Percentiles rank a stretch among this genome's conserved stretches.
Conservation (phyloP, 2,329 filamentous ascomycete species). For the Ciborinia camelliae region DNA sequence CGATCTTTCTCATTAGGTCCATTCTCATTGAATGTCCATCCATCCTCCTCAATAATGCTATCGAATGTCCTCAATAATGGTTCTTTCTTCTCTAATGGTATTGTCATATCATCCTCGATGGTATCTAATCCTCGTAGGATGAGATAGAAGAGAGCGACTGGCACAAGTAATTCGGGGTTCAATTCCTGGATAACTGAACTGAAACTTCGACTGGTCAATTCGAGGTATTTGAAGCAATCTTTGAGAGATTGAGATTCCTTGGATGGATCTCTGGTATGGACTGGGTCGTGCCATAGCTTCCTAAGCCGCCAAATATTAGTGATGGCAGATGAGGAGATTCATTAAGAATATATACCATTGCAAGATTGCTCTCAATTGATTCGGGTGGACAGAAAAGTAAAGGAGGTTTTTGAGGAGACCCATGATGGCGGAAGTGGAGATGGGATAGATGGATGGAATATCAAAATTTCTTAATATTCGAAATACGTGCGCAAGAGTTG, state of each 20-base stretch:
- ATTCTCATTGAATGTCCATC: constrained; percentile 86
- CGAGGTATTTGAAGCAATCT: constrained; percentile 82
- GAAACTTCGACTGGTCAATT: constrained; percentile 90
- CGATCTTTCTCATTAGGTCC: constrained; percentile 91
- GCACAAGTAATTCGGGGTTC: constrained; percentile 87
- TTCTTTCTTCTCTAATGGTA: constrained; percentile 76
- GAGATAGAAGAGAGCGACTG: constrained; percentile 89
- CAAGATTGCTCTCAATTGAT: constrained; percentile 75
- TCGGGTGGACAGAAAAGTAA: constrained; percentile 73
- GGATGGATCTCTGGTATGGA: constrained; percentile 74
- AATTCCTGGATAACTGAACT: constrained; percentile 91
- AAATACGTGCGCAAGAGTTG: not conserved
- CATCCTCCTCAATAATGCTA: constrained; percentile 72
- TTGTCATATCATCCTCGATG: constrained; percentile 98
- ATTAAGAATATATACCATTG: constrained; percentile 64
- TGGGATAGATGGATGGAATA: not conserved
- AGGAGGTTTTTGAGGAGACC: constrained; percentile 51
- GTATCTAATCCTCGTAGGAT: constrained; percentile 90
- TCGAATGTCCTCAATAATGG: constrained; percentile 82
- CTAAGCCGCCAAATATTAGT: constrained; percentile 45
- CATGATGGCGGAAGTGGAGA: constrained; percentile 45
- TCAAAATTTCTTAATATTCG: not conserved
- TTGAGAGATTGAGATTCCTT: constrained; percentile 72
- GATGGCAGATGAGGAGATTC: not conserved
- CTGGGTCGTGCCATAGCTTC: constrained; percentile 96